Conservation (phyloP, 257 asterid species). For the Parsonsia alboflavescens region DNA sequence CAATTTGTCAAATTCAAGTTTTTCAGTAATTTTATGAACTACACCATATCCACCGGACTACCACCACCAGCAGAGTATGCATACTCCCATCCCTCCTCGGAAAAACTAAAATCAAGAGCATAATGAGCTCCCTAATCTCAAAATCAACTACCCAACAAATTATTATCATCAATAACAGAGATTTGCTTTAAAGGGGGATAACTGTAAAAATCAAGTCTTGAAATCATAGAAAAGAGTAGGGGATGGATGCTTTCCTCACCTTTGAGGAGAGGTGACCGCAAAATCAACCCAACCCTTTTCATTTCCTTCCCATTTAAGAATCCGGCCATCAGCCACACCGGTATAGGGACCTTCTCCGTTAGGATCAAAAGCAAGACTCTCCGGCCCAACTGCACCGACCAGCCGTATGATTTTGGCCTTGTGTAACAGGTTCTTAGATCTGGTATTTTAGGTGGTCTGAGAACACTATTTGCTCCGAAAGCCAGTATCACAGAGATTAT, state of each 20-base stretch:
- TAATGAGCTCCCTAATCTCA: background rate
- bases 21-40: too few relatives aligned
- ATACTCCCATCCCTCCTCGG: too few relatives aligned
- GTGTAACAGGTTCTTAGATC: conserved; percentile 37
- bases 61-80: too few relatives aligned
- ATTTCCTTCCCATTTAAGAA: conserved; percentile 42
- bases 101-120: background rate
- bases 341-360: conserved; percentile 68
- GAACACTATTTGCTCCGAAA: conserved; percentile 27
- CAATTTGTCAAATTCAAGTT: too few relatives aligned
- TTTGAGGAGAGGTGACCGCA: conserved; percentile 58
- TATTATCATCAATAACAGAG: background rate
- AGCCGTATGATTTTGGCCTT: conserved; percentile 40
- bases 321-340: conserved; percentile 73
- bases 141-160: background rate
- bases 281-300: conserved; percentile 49
- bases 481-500: conserved; percentile 40
- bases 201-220: too few relatives aligned
- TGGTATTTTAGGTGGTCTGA: conserved; percentile 34
- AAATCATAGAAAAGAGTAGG: background rate
- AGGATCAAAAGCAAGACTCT: conserved; percentile 58
- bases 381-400: conserved; percentile 57
- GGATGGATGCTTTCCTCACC: conserved; percentile 22
- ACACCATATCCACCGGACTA: too few relatives aligned
- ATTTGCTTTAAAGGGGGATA: too few relatives aligned